phyloP scores from a whole-genome alignment of 2,329 filamentous ascomycete species.

The Ophiosphaerella korrae region DNA sequence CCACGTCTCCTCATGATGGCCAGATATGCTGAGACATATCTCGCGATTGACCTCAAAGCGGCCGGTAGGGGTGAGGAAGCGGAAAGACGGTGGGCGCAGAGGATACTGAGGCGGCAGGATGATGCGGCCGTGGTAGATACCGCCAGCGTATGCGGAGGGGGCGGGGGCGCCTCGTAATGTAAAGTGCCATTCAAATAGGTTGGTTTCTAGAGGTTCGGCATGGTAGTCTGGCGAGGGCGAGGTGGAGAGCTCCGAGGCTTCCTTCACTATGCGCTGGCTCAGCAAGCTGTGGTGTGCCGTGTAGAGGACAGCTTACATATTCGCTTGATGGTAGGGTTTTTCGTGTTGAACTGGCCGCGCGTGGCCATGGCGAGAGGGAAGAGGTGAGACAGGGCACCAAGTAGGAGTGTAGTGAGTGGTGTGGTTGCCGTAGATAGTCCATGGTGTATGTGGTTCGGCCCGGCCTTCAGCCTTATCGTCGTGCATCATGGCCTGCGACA shows the following conservation, averaged over 20 bases:
- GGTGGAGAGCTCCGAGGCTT: conserved; percentile 83
- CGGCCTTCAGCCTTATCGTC: no score
- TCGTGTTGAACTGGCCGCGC: conserved; percentile 65
- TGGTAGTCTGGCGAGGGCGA: conserved; percentile 84
- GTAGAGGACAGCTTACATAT: conserved; percentile 64
- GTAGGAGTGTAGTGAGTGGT: neutral
- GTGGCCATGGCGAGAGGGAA: conserved; percentile 43
- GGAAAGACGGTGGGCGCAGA: conserved; percentile 90
- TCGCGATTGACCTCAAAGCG: conserved; percentile 96
- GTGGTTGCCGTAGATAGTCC: no score
- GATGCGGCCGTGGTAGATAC: conserved; percentile 95
- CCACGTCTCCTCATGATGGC: conserved; percentile 98
- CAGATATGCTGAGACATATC: conserved; percentile 92
- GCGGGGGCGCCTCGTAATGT: conserved; percentile 87
- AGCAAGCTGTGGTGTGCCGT: conserved; percentile 19
- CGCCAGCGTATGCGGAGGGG: conserved; percentile 74
- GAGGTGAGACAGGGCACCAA: neutral
- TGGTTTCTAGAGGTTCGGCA: conserved; percentile 81
- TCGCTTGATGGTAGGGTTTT: conserved; percentile 82
- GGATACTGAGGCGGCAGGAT: conserved; percentile 88
- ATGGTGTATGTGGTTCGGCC: neutral
- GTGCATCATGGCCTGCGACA: no score
- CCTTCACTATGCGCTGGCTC: conserved; percentile 66
- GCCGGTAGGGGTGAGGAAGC: conserved; percentile 88
- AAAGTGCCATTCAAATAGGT: conserved; percentile 99